Percentiles rank a stretch among this genome's conserved stretches.
Evolutionary conservation across 352 stramenopile species (phyloP).

Genomic region (Plasmopara viticola): DNA sequence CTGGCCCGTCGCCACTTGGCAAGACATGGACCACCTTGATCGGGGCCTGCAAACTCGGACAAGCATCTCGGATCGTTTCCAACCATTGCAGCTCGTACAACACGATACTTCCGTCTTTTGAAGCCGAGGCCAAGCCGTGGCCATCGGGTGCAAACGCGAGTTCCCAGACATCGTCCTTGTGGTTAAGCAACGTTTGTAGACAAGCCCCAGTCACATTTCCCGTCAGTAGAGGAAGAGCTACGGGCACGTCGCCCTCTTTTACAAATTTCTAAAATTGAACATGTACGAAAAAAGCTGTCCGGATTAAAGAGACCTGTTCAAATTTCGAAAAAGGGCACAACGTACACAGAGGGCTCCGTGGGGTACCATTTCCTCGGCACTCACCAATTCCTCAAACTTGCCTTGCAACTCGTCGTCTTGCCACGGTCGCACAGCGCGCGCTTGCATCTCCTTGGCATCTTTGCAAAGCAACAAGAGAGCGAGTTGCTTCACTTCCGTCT

Average conservation of each 20-base stretch:
- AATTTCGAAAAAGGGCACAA: not conserved
- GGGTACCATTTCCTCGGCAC: slow-evolving; percentile 59
- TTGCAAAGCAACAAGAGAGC: slow-evolving; percentile 53
- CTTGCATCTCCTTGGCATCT: slow-evolving; percentile 31
- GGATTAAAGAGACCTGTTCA: not conserved
- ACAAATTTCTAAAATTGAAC: slow-evolving; percentile 36
- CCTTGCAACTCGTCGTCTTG: slow-evolving; percentile 37
- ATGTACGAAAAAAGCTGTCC: not conserved
- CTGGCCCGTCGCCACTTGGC: slow-evolving; percentile 36
- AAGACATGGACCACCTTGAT: slow-evolving; percentile 26
- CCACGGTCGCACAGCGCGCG: slow-evolving; percentile 33
- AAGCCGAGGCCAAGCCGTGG: slow-evolving; percentile 65
- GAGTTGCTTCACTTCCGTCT: slow-evolving; percentile 46
- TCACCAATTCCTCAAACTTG: slow-evolving; percentile 50
- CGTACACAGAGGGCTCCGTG: slow-evolving; percentile 48
- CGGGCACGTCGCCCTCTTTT: slow-evolving; percentile 21
- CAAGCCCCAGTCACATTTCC: slow-evolving; percentile 30
- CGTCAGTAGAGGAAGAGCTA: slow-evolving; percentile 5
- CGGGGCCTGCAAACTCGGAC: too few relatives aligned
- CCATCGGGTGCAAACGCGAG: slow-evolving; percentile 79
- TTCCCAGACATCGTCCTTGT: slow-evolving; percentile 53
- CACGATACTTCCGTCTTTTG: slow-evolving; percentile 69
- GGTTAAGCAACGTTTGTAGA: slow-evolving; percentile 34
- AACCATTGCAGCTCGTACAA: slow-evolving; percentile 43
- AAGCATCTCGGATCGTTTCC: too few relatives aligned